Evolutionary conservation across 2,329 filamentous ascomycete genomes (phyloP).

Genomic region (Purpureocillium takamizusanense): DNA sequence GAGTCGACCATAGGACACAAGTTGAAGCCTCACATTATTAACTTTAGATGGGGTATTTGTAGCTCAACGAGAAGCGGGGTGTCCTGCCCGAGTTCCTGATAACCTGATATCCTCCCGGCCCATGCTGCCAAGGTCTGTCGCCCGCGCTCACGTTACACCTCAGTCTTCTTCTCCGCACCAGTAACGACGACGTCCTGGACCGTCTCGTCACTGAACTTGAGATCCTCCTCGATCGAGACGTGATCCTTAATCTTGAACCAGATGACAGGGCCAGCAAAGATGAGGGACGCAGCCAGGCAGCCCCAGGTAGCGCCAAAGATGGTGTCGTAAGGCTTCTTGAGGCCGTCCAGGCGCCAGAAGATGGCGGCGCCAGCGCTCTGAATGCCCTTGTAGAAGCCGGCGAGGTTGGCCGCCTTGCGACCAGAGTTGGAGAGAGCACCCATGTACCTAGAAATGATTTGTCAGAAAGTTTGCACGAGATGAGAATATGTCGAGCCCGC

Average conservation of each 20-base stretch:
- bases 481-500: too few relatives aligned
- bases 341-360: conserved; percentile 23
- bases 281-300: conserved; percentile 61
- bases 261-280: conserved; percentile 73
- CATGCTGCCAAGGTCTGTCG: too few relatives aligned
- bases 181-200: conserved; percentile 50
- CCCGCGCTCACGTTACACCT: too few relatives aligned
- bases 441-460: conserved; percentile 59
- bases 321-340: conserved; percentile 49
- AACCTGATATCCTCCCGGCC: too few relatives aligned
- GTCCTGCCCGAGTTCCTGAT: too few relatives aligned
- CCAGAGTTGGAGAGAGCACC: conserved; percentile 87
- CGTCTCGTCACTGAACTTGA: conserved; percentile 79
- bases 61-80: too few relatives aligned
- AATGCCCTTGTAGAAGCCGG: conserved; percentile 68
- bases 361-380: conserved; percentile 65
- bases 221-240: conserved; percentile 71
- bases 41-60: too few relatives aligned
- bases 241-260: conserved; percentile 72
- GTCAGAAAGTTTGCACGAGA: conserved; percentile 1
- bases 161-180: too few relatives aligned
- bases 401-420: conserved; percentile 76
- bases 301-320: conserved; percentile 69
- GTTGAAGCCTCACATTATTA: too few relatives aligned
- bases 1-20: too few relatives aligned